Percentiles rank a stretch among this genome's conserved stretches.
Evolutionary conservation across 2,329 filamentous ascomycete genomes (phyloP).

Genomic region (Paraphoma sp.): DNA sequence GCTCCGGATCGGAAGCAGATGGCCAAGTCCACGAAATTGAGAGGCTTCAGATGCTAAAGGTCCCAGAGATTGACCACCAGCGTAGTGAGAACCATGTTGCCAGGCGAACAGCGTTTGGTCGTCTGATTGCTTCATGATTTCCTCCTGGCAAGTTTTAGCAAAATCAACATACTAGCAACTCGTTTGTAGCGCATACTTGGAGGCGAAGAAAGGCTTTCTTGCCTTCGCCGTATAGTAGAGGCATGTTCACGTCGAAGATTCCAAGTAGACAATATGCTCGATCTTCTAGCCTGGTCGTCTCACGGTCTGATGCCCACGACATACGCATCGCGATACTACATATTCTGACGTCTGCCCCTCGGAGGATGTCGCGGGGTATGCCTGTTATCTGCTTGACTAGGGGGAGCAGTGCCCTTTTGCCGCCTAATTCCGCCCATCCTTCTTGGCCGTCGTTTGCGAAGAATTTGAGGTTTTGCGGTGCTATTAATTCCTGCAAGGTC

Average conservation of each 20-base stretch:
- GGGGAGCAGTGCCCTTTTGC: neutral
- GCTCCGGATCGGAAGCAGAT: neutral
- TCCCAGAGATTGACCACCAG: neutral
- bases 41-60: neutral
- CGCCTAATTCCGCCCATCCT: neutral
- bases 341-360: neutral
- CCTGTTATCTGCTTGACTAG: neutral
- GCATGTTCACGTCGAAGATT: slow-evolving; percentile 21
- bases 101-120: slow-evolving; percentile 1
- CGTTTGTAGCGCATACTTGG: slow-evolving; percentile 5
- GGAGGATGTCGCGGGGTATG: slow-evolving; percentile 4
- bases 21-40: neutral
- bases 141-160: neutral
- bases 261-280: slow-evolving; percentile 23
- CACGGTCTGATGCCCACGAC: slow-evolving; percentile 22
- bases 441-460: neutral
- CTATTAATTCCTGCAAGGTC: slow-evolving; percentile 7
- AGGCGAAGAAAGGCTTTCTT: slow-evolving; percentile 10
- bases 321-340: slow-evolving; percentile 9
- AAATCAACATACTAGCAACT: neutral
- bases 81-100: neutral
- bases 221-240: slow-evolving; percentile 15
- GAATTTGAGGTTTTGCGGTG: neutral
- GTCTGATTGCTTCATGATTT: neutral
- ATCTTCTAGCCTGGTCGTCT: slow-evolving; percentile 23